These are phyloP conservation scores for Deinandra increscens DNA, from an alignment of 129 eudicot species.

Conservation along the genomic window DNA sequence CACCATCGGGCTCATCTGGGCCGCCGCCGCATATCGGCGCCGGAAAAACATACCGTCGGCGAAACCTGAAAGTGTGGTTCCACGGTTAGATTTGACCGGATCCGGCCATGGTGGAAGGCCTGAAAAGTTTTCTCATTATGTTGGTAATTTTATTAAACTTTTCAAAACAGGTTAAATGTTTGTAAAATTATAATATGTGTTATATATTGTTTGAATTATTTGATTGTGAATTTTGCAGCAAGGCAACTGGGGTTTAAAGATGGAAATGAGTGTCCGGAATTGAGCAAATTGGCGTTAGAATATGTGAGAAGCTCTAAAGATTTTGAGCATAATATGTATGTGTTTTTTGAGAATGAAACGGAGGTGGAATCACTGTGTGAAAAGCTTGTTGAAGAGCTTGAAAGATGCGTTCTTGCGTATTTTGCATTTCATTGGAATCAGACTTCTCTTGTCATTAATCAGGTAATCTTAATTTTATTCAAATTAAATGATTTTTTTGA, in stretches of 20 bases:
- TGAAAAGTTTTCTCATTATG: slow-evolving; percentile 73
- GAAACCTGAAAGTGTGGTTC: slow-evolving; percentile 40
- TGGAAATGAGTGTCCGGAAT: slow-evolving; percentile 62
- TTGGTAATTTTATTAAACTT: slow-evolving; percentile 42
- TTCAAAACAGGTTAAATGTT: background rate
- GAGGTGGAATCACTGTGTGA: slow-evolving; percentile 48
- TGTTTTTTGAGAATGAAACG: slow-evolving; percentile 47
- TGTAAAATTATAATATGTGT: background rate
- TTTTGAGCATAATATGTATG: slow-evolving; percentile 44
- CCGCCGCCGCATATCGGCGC: slow-evolving; percentile 41
- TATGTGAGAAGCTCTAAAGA: slow-evolving; percentile 55
- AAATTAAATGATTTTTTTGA: too few relatives aligned
- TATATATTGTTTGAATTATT: background rate
- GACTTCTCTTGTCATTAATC: slow-evolving; percentile 51
- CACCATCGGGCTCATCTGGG: slow-evolving; percentile 40
- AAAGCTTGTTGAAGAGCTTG: slow-evolving; percentile 73
- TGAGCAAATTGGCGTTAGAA: slow-evolving; percentile 59
- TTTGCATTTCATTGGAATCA: slow-evolving; percentile 79
- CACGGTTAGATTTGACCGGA: slow-evolving; percentile 41
- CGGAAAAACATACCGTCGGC: slow-evolving; percentile 32
- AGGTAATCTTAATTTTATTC: slow-evolving; percentile 35
- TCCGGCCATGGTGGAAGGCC: slow-evolving; percentile 51
- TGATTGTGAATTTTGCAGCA: slow-evolving; percentile 62
- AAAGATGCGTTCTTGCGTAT: slow-evolving; percentile 77
- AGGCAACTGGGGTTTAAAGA: slow-evolving; percentile 80